Base-by-base conservation (phyloP, 352 stramenopile genomes). In the Phytophthora crassamura region DNA sequence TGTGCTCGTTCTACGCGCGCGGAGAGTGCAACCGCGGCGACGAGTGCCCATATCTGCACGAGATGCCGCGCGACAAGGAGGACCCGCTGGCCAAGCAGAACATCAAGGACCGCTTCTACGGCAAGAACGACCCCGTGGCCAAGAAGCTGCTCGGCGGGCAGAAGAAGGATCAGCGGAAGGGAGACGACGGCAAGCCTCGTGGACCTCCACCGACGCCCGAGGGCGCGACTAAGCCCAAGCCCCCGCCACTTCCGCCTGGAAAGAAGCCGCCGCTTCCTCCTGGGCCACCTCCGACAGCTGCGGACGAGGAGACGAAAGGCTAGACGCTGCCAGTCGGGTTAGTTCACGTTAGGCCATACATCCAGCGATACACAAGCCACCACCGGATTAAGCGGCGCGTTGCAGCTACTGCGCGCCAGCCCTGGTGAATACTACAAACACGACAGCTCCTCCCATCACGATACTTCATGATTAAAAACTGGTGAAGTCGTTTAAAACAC, bases 1-100 rank as follows among this genome's bases (percentile, higher is more conserved):
- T 99, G 48, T 99, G 96, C 79, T 97, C 84, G 65, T 99, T 99
- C 80, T 99, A 91, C 79, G 93, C 94, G 33, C 86, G 88, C 28
- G 96, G 96, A 43, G 95, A 98, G 79, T 99, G 95, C 69, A 97
- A 93, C 64, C 89, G 91, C 47, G 91, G 94, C 25, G 83, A 95
- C 12, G 84, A 88, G 30, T 99, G 96, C 76, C 96, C 96, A 1
- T 99, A 98, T 65, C 59, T 97, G 68, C 91, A 99, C 69, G 96
- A 98, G 75, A 97, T 98, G 90, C 93, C 92, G 4, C 88, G 88
- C 15, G 86, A 86, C 64, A 95, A 97, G 72, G 93, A 94, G 71
- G 93, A 98, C 71, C 92, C 94, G 35, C 74, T 98, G 28, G 87
- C 86, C n/a, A 98, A 98, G 69, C 95, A 98, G 73, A 98, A 98